Evolutionary conservation across 441 rosid genomes (phyloP), one percentile per base, ranked within the genome.

Genomic region (Aleurites moluccanus): DNA sequence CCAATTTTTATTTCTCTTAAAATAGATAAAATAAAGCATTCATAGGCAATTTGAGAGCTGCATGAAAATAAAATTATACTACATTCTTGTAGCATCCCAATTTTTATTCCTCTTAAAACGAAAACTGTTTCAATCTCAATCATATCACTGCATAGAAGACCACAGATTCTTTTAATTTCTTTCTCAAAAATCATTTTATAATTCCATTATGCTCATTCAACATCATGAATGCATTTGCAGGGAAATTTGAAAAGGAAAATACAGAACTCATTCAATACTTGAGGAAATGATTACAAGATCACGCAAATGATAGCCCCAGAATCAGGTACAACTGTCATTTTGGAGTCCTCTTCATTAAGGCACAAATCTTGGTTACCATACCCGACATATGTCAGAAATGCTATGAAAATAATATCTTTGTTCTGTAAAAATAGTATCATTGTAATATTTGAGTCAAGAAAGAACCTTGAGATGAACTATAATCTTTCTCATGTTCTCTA

Each of bases 401-500:
- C 33, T 57, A 56, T 56, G 14, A 59, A 59, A 21, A 59, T 2
- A 11, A 59, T 27, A 57, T 21, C 16, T 59, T 69, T 49, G 35
- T 55, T 67, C n/a, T 75, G 1, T 1, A 1, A 35, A 63, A n/a
- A 1, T 13, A 64, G 59, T 55, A 35, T 60, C 42, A 70, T 64
- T 57, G 59, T 45, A 72, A 56, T 20, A 21, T 55, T 50, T 55
- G 16, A 56, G 0, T 73, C 5, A 69, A 82, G 66, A 77, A 78
- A 81, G 60, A 73, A 92, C 98, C 99, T 93, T 85, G 73, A 95
- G 88, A 83, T 93, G 96, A 56, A 74, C 63, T 55, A 82, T 90
- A 62, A 93, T 93, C 81, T 90, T 91, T 80, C 85, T 87, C 99
- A 93, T 93, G 88, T 96, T 92, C 52, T 92, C 92, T 14, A 91